Evolutionary conservation across 2,329 filamentous ascomycete genomes (phyloP), one percentile per base, ranked within the genome.

Genomic region (Botrytis fabae): DNA sequence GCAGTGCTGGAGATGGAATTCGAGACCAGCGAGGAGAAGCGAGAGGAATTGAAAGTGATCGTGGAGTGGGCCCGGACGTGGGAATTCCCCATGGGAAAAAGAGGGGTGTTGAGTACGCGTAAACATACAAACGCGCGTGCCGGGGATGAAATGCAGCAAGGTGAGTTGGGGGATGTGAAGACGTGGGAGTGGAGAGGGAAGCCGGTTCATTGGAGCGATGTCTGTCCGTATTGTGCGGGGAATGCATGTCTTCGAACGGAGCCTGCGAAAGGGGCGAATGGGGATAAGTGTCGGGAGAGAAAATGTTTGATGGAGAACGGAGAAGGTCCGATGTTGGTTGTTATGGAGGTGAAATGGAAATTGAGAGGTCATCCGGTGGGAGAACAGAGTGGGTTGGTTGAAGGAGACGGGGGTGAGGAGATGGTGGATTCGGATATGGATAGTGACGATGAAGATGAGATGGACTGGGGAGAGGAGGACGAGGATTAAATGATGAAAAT

Each of bases 1-100:
- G 75, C 76, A 28, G 73, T 74, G 32, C 28, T 80, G 0, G 74
- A 75, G 46, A 75, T 79, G 25, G 77, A 79, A 51, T 74, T 80
- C 22, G 78, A 80, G 70, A 77, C 76, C 0, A 69, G 60, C 1
- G 77, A 78, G 32, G 77, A 80, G 57, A 78, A 78, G 69, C 71
- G 72, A n/a, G 70, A 59, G 16, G 77, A 80, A 48, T 64, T 80
- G 40, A 65, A 69, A 51, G 28, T 28, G 28, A 77, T 80, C 54
- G 73, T 77, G 1, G 73, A 76, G 48, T 76, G 75, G 65, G 78
- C 78, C 1, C 74, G 74, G 57, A 73, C 40, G 12, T 79, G 77
- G 77, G 75, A 63, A 32, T 79, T 79, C 46, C 77, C 77, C 0
- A 46, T 78, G 69, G 68, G 44, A 1, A 73, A 71, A 8, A 73